These are phyloP conservation scores for Dothideomycetes sp. DNA, from an alignment of 2,329 filamentous ascomycete species.

Conservation along the genomic window DNA sequence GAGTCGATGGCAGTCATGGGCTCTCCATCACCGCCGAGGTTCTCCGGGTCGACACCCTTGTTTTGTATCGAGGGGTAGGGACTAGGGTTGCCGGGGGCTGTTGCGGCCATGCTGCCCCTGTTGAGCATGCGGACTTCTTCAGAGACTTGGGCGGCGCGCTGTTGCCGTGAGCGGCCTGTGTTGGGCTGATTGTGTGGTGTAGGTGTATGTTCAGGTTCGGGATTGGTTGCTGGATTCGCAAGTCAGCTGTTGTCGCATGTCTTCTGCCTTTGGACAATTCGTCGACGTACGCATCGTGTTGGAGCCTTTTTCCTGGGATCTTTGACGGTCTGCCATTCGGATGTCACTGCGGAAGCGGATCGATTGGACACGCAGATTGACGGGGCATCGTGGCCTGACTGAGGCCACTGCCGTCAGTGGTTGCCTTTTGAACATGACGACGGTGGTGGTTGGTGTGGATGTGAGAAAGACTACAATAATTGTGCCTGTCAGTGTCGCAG, in stretches of 20 bases:
- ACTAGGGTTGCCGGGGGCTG: constrained; percentile 11
- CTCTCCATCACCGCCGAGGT: constrained; percentile 13
- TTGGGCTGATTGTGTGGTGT: constrained; percentile 11
- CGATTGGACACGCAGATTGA: constrained; percentile 3
- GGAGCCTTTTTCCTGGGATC: constrained; percentile 13
- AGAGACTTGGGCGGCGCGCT: constrained; percentile 21
- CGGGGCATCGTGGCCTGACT: constrained; percentile 1
- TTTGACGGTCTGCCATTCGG: constrained; percentile 4
- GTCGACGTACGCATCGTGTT: constrained; percentile 9
- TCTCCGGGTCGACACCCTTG: constrained; percentile 12
- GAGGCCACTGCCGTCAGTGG: constrained; percentile 5
- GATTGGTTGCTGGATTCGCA: constrained; percentile 1
- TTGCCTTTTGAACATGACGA: constrained; percentile 11
- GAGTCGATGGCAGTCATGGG: constrained; percentile 21
- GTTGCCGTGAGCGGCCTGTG: constrained; percentile 17
- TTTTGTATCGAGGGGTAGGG: constrained; percentile 3
- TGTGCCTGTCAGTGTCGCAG: no score
- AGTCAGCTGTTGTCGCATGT: not conserved
- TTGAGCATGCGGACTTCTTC: constrained; percentile 21
- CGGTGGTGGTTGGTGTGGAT: no score
- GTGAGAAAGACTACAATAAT: no score
- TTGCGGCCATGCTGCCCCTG: constrained; percentile 15
- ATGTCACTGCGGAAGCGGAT: constrained; percentile 7
- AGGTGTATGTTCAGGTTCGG: constrained; percentile 7
- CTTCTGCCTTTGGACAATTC: not conserved